These are phyloP conservation scores for Lobosporangium transversale DNA, from an alignment of 192 early-diverging fungal genomes.

Conservation along the genomic window DNA sequence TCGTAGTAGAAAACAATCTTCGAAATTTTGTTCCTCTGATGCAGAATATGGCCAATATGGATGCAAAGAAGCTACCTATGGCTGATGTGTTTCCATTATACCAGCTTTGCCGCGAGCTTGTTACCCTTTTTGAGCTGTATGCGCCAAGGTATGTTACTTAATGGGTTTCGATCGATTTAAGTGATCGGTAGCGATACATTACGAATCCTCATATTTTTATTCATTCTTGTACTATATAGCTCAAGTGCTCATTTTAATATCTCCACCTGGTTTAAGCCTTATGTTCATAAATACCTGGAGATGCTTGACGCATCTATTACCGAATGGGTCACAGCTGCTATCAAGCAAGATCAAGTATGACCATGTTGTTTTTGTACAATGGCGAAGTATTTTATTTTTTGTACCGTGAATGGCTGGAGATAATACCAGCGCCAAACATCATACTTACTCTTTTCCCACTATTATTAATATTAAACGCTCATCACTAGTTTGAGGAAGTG, in stretches of 20 bases:
- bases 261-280: slow-evolving; percentile 75
- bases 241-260: slow-evolving; percentile 67
- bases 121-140: slow-evolving; percentile 58
- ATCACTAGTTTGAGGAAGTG: slow-evolving; percentile 61
- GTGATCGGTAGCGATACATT: no score
- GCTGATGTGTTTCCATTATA: slow-evolving; percentile 65
- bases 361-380: no score
- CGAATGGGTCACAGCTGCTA: slow-evolving; percentile 76
- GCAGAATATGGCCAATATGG: slow-evolving; percentile 64
- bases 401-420: no score
- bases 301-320: slow-evolving; percentile 69
- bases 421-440: no score
- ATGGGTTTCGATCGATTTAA: no score
- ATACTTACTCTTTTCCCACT: no score
- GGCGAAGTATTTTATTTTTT: background rate
- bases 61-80: slow-evolving; percentile 56
- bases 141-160: slow-evolving; percentile 53
- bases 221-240: slow-evolving; percentile 3
- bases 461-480: no score
- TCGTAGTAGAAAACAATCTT: slow-evolving; percentile 63
- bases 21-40: slow-evolving; percentile 64
- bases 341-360: slow-evolving; percentile 71
- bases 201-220: background rate
- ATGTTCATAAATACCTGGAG: slow-evolving; percentile 74
- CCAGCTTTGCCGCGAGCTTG: slow-evolving; percentile 58